Evolutionary conservation across 345 rosid species (phyloP).

Genomic region (Tarenaya hassleriana): DNA sequence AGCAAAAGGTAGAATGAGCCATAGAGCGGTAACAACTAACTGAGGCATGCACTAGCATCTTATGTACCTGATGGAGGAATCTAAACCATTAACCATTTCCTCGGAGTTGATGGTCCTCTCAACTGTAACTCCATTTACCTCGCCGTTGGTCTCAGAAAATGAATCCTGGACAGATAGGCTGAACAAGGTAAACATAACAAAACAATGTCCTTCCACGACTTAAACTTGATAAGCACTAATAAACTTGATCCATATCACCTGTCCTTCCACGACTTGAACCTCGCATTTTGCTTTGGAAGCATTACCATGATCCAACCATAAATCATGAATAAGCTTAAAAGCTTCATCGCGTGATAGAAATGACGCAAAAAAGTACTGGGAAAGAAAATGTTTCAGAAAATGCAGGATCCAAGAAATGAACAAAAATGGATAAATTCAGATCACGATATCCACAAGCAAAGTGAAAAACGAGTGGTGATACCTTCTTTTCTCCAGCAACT

Average conservation of each 20-base stretch:
- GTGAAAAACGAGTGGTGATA: conserved; percentile 24
- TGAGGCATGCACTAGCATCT: conserved; percentile 10
- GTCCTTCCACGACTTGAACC: conserved; percentile 40
- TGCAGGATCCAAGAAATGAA: conserved; percentile 23
- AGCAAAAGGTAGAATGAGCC: conserved; percentile 18
- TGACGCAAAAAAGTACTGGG: conserved; percentile 74
- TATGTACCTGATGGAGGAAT: conserved; percentile 46
- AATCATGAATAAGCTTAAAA: conserved; percentile 59
- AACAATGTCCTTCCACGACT: too few species aligned
- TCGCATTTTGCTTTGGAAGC: conserved; percentile 33
- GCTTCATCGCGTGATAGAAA: conserved; percentile 83
- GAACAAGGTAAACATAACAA: conserved; percentile 13
- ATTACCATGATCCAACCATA: conserved; percentile 50
- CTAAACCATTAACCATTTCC: conserved; percentile 27
- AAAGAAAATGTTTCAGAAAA: conserved; percentile 21
- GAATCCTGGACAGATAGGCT: conserved; percentile 39
- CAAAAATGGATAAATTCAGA: conserved; percentile 2
- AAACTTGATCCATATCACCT: not conserved
- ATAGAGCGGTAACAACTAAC: conserved; percentile 17
- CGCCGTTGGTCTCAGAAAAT: conserved; percentile 44
- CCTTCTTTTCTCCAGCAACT: conserved; percentile 80
- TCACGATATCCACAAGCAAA: not conserved
- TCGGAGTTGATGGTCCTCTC: conserved; percentile 38
- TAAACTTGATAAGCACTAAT: conserved; percentile 16
- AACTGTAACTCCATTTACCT: conserved; percentile 46